Evolutionary conservation across 2,329 filamentous ascomycete species (phyloP), one percentile per base, ranked within the genome.

Genomic region (Cercospora canescens): DNA sequence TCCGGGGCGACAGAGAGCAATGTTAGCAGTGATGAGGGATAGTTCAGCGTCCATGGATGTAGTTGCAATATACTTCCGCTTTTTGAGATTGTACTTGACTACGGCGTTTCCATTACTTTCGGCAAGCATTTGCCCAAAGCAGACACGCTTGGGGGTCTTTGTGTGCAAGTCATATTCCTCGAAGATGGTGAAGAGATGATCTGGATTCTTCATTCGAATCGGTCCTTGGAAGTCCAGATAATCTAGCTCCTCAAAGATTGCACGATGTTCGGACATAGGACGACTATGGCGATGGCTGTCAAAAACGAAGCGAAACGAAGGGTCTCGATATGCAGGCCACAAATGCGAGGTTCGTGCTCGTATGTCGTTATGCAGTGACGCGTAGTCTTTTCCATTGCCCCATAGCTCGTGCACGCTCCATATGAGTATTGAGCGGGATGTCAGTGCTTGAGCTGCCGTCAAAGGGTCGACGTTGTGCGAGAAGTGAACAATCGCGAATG

Each of bases 41-140:
- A 99, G 84, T 78, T 98, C 95, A 0, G 94, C 91, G 76, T 99
- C 95, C 95, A 99, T 98, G 54, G 92, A 95, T 0, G 95, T 99
- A 0, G 94, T 98, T 71, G 91, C 93, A 73, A 99, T 98, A 76
- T 99, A 99, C 41, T 86, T 86, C 30, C 95, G 85, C 79, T 96
- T 97, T 83, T 99, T 99, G 24, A 99, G 84, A 77, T 97, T 93
- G 74, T 94, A 96, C 26, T 86, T 90, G 37, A 86, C 82, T 34
- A 92, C 84, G 5, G 89, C 83, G 61, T 91, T 87, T 52, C 94
- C 86, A 3, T 54, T 62, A 2, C 91, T 89, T 12, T 81, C 81
- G 1, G 84, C 89, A 26, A 98, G 77, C 64, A 87, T 87, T 8
- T 93, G 88, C 11, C 92, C 93, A 28, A 98, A 85, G 75, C 90